Percentiles rank a stretch among this genome's conserved stretches.
Evolutionary conservation across 2,329 filamentous ascomycete species (phyloP).

Genomic region (Monosporascus ibericus): DNA sequence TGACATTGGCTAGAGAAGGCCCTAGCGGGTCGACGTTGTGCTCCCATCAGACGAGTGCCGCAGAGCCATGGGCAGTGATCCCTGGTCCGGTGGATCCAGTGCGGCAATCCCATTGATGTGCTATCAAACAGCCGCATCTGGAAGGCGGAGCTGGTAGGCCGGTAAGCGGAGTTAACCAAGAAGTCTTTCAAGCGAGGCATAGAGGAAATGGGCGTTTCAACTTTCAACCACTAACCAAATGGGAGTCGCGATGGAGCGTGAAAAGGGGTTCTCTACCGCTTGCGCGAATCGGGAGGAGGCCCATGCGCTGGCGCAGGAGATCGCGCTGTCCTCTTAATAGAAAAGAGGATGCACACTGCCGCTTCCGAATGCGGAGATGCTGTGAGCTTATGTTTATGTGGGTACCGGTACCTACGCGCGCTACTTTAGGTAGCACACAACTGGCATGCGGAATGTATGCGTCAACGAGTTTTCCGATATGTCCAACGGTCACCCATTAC

Average conservation of each 20-base stretch:
- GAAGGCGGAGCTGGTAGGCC: background rate
- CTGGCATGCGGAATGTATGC: too few species aligned
- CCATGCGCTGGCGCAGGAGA: background rate
- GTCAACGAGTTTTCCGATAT: too few species aligned
- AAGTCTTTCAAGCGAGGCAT: background rate
- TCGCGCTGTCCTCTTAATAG: background rate
- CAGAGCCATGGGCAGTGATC: background rate
- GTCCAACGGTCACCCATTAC: too few species aligned
- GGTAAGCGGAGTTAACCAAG: too few species aligned
- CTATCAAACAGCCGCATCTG: background rate
- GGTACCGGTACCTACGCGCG: too few species aligned
- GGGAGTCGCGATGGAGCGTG: background rate
- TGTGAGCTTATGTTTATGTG: too few species aligned
- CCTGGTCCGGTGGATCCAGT: background rate
- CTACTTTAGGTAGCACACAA: too few species aligned
- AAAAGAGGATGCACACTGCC: background rate
- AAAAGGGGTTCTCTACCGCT: background rate
- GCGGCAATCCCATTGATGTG: background rate
- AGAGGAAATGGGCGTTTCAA: background rate
- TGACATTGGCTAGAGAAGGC: background rate
- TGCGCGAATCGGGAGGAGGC: slow-evolving; percentile 1
- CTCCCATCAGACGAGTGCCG: background rate
- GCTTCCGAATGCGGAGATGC: too few species aligned
- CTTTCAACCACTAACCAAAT: background rate
- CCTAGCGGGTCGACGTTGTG: too few species aligned